Base-by-base conservation (phyloP, 2,329 filamentous ascomycete genomes). In the Colletotrichum scovillei region DNA sequence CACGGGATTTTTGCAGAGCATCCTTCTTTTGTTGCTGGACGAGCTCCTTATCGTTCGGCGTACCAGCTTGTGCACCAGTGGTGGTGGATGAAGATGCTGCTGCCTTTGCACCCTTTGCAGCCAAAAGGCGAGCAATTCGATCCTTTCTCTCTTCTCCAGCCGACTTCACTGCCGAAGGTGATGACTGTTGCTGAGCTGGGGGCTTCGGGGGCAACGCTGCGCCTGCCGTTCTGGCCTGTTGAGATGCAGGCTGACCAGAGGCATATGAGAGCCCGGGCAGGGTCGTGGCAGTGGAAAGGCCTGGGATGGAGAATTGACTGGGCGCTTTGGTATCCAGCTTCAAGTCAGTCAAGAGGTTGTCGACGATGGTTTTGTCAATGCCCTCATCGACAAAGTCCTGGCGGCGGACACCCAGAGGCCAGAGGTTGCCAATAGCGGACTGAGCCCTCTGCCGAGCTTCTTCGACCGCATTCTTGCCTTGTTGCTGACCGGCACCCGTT, bases 21-120 rank as follows among this genome's bases (percentile, higher is more conserved):
- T 95, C 94, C 79, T 97, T 92, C 76, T 94, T 95, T 79, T 94
- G 90, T 75, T 94, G 91, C 59, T 95, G 87, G 38, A 95, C 84
- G 72, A 88, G 89, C 70, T 94, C 94, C 73, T 94, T 97, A 76
- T 95, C 90, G 38, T 85, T 84, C 85, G 89, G 77, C 83, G 81
- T 12, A 68, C 76, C 60, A 16, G 73, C 53, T 70, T 68, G 63
- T 19, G 30, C 32, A 16, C 71, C 19, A 76, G 57, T 19, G 75
- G 69, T 57, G 30, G 62, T 22, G n/a, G 59, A 60, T 6, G 67
- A 60, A 16, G 75, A 59, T 1, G 71, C 67, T 32, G 73, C 67
- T 30, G 73, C 22, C 35, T 92, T 93, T 42, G 90, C 89, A 64
- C 88, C 88, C 80, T 94, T 95, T 1, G 90, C 91, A n/a, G 93